These are phyloP conservation scores for Rhodotorula taiwanensis DNA, from an alignment of 768 basidiomycete genomes.

Conservation along the genomic window DNA sequence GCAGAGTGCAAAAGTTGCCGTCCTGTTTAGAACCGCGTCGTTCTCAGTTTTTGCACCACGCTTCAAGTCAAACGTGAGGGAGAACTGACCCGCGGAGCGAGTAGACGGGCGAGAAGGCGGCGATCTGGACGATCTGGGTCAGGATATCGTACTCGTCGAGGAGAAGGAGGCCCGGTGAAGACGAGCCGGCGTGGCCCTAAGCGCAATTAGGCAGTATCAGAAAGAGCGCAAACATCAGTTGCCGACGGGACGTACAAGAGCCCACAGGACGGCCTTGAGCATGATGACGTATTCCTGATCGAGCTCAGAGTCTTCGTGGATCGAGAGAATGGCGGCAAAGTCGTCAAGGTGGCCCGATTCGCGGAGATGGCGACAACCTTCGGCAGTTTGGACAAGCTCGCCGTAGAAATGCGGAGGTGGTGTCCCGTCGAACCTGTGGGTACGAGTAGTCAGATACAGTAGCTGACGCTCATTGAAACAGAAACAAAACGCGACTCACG, in stretches of 20 bases:
- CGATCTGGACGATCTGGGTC: conserved; percentile 80
- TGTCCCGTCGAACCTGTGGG: conserved; percentile 60
- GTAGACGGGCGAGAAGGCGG: conserved; percentile 77
- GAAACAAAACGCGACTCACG: no score
- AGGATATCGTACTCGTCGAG: conserved; percentile 93
- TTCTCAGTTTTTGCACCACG: background rate
- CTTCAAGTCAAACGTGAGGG: background rate
- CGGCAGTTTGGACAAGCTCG: conserved; percentile 92
- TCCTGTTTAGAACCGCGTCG: conserved; percentile 51
- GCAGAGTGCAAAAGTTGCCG: conserved; percentile 91
- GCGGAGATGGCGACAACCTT: conserved; percentile 81
- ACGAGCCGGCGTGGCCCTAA: conserved; percentile 56
- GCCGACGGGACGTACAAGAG: conserved; percentile 56
- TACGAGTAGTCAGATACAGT: no score
- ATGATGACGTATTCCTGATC: conserved; percentile 79
- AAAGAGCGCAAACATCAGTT: no score
- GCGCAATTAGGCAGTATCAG: background rate
- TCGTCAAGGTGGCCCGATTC: conserved; percentile 87
- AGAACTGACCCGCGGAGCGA: conserved; percentile 78
- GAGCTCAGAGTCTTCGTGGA: conserved; percentile 60
- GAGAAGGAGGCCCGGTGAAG: conserved; percentile 72
- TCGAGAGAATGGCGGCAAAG: conserved; percentile 81
- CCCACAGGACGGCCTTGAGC: conserved; percentile 93
- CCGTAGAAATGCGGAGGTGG: conserved; percentile 96
- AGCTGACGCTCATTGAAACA: no score